Evolutionary conservation across 441 rosid species (phyloP), one percentile per base, ranked within the genome.

Genomic region (Hura crepitans): DNA sequence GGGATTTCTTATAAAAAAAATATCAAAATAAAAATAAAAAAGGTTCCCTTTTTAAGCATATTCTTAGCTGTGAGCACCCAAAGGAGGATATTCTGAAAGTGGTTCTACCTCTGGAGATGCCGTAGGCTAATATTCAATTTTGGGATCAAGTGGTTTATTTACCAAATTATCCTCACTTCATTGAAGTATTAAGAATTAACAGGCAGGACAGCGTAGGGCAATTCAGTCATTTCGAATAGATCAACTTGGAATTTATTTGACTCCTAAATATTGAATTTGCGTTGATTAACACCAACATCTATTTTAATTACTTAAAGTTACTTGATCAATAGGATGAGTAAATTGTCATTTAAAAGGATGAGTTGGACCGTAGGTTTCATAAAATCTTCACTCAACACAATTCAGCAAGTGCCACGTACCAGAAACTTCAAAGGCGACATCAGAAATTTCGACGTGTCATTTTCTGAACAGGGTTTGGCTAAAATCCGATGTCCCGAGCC

Each of bases 41-140:
- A 14, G 1, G 57, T n/a, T 18, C 43, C 66, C 9, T 49, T 42
- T 70, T 27, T 66, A 17, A 63, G 90, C 84, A 86, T 86, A 82
- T 86, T 81, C 87, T 66, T 33, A 13, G 8, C 1, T 10, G 39
- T 27, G 0, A 66, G 80, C 82, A 73, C 78, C 66, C 70, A 63
- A 60, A 0, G 8, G 0, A 46, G 87, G 78, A 85, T 85, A 83
- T 85, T 81, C 89, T 70, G 15, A 61, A 50, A 13, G 35, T 23
- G 60, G 74, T 81, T 68, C 77, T 65, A 20, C 64, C 50, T 9
- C 13, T 6, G 66, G 14, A 64, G 74, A 69, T 79, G 74, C 82
- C 73, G 3, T 68, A 14, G 49, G 39, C 49, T 54, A 55, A 9
- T 28, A 18, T 23, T 31, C 43, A 22, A 30, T 39, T 42, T 23